These are phyloP conservation scores for Collybia mongolica DNA, from an alignment of 768 basidiomycete species.

Conservation along the genomic window DNA sequence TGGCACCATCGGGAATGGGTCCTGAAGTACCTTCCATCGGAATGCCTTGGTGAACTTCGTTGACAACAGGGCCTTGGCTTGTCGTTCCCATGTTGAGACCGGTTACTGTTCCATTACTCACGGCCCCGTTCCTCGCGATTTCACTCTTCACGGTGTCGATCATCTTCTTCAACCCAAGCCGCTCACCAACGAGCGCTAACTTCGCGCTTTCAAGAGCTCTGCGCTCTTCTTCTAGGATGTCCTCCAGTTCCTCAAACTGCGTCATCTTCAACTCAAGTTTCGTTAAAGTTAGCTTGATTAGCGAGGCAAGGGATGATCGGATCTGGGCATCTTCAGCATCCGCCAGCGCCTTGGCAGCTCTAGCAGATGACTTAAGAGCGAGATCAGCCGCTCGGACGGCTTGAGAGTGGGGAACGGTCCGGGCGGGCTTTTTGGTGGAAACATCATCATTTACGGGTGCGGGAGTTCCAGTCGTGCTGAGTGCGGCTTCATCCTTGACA, in stretches of 20 bases:
- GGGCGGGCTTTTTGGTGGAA: conserved; percentile 32
- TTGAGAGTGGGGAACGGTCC: conserved; percentile 64
- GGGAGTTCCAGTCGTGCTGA: conserved; percentile 20
- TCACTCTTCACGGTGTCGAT: conserved; percentile 67
- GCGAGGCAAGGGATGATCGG: conserved; percentile 69
- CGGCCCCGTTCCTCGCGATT: conserved; percentile 53
- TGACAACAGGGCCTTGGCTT: conserved; percentile 58
- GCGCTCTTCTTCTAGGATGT: conserved; percentile 88
- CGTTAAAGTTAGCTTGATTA: conserved; percentile 81
- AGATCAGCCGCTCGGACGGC: conserved; percentile 81
- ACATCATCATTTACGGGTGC: conserved; percentile 36
- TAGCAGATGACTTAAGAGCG: conserved; percentile 87
- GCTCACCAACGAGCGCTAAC: conserved; percentile 77
- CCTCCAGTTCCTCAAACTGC: conserved; percentile 94
- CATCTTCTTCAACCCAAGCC: conserved; percentile 67
- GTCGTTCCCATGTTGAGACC: conserved; percentile 48
- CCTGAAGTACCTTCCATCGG: conserved; percentile 51
- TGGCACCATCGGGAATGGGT: conserved; percentile 54
- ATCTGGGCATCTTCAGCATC: conserved; percentile 82
- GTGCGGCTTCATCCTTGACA: conserved; percentile 18
- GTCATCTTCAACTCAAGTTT: conserved; percentile 95
- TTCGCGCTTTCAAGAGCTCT: conserved; percentile 80
- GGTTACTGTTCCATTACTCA: conserved; percentile 26
- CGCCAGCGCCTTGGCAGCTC: conserved; percentile 79
- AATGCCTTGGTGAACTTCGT: conserved; percentile 46